phyloP scores from a whole-genome alignment of 73 alveolate species.

The Paramecium pentaurelia region DNA sequence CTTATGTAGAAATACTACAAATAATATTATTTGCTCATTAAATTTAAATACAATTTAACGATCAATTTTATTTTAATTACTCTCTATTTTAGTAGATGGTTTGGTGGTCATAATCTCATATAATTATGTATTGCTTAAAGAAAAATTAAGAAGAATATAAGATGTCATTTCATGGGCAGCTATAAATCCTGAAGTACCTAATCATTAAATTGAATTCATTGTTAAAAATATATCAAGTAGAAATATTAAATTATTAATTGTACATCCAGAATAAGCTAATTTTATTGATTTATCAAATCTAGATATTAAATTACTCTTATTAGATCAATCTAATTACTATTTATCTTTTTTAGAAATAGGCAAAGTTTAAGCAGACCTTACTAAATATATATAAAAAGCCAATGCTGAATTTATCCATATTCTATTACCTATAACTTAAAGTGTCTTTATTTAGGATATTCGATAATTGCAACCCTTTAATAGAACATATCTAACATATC shows the following conservation, averaged over 20 bases:
- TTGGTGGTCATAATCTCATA: constrained; percentile 14
- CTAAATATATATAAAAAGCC: not conserved
- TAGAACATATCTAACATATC: not conserved
- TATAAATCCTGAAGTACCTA: constrained; percentile 6
- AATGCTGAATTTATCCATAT: not conserved
- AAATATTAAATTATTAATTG: not conserved
- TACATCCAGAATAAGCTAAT: not conserved
- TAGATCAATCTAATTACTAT: constrained; percentile 36
- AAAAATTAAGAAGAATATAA: not conserved
- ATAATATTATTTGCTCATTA: not conserved
- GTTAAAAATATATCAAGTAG: not conserved
- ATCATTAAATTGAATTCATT: not conserved
- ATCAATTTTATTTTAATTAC: constrained; percentile 57
- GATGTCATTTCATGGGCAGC: constrained; percentile 47
- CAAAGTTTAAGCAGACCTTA: not conserved
- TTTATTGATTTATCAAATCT: not conserved
- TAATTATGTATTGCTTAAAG: not conserved
- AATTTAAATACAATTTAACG: constrained; percentile 39
- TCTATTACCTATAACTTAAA: not conserved
- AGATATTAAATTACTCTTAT: not conserved
- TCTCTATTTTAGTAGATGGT: constrained; percentile 5
- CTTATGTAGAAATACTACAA: not conserved
- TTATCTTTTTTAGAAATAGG: not conserved
- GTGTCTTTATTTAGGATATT: not conserved
- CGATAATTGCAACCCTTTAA: not conserved